Evolutionary conservation across 225 moss, liverwort and hornwort genomes (phyloP).

Genomic region (Pseudisothecium myosuroides): DNA sequence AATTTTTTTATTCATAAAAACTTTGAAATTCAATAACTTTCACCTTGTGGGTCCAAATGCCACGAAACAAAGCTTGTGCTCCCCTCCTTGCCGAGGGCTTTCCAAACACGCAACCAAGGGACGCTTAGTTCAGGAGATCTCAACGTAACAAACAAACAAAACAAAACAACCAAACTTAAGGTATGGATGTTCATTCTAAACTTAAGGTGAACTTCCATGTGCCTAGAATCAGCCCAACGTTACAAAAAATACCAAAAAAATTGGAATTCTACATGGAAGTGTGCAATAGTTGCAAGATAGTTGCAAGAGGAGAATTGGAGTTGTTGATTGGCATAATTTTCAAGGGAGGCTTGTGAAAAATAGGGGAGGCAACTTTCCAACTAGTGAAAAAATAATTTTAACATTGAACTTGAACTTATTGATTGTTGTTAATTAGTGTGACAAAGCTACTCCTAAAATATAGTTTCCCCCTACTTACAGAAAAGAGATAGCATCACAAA

Average conservation of each 20-base stretch:
- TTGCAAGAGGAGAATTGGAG: neutral
- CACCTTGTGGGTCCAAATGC: too few species aligned
- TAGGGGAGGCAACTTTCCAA: neutral
- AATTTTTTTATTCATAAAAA: too few species aligned
- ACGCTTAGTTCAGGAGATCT: too few species aligned
- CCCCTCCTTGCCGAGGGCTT: too few species aligned
- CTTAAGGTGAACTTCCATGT: neutral
- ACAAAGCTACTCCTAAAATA: neutral
- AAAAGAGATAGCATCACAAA: neutral
- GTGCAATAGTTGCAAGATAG: too few species aligned
- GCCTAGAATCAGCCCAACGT: neutral
- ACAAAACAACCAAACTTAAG: too few species aligned
- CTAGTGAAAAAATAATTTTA: accelerated
- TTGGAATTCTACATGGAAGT: neutral
- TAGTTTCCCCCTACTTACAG: accelerated
- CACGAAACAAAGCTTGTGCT: too few species aligned
- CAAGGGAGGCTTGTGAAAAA: neutral
- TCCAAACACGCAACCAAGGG: too few species aligned
- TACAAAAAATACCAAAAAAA: neutral
- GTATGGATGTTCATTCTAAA: neutral
- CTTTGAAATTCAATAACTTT: too few species aligned
- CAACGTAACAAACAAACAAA: too few species aligned
- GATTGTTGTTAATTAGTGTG: neutral
- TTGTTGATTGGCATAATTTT: neutral
- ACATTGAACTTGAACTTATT: neutral